These are phyloP conservation scores for Ustilago sp. DNA, from an alignment of 1,284 basidiomycete species.

Conservation along the genomic window DNA sequence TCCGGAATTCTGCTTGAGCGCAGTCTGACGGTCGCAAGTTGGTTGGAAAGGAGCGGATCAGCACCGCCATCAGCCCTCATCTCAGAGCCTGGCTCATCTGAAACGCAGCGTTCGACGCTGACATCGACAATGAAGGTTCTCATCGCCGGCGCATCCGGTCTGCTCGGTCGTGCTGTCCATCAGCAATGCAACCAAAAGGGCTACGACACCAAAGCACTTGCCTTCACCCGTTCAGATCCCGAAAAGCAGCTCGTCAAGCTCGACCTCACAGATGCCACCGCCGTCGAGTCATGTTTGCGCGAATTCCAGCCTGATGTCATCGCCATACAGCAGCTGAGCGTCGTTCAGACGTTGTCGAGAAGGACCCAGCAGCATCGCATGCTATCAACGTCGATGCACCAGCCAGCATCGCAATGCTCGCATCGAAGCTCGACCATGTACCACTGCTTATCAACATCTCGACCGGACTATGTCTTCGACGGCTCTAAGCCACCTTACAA, in stretches of 20 bases:
- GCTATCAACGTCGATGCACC: constrained; percentile 72
- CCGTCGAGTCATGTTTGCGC: constrained; percentile 70
- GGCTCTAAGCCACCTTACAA: constrained; percentile 71
- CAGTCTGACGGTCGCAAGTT: background rate
- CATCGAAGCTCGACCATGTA: constrained; percentile 53
- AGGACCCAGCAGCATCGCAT: constrained; percentile 71
- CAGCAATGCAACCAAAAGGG: constrained; percentile 35
- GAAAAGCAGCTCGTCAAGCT: constrained; percentile 69
- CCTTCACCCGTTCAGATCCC: constrained; percentile 71
- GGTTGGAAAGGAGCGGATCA: background rate
- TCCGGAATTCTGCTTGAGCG: background rate
- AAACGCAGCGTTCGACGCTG: background rate
- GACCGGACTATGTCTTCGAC: constrained; percentile 70
- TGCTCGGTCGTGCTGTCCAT: constrained; percentile 72
- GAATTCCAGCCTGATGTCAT: constrained; percentile 70
- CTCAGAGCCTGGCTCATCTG: background rate
- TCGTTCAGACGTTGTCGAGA: constrained; percentile 67
- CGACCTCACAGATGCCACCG: constrained; percentile 71
- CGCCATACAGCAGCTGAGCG: constrained; percentile 73
- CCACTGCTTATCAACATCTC: constrained; percentile 72
- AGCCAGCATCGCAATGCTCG: constrained; percentile 64
- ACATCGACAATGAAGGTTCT: constrained; percentile 63
- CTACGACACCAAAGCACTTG: constrained; percentile 65
- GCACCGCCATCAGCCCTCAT: background rate
- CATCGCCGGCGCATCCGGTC: constrained; percentile 72